Evolutionary conservation across 805 yeast species (phyloP), one percentile per base, ranked within the genome.

Genomic region (Komagataella kurtzmanii): DNA sequence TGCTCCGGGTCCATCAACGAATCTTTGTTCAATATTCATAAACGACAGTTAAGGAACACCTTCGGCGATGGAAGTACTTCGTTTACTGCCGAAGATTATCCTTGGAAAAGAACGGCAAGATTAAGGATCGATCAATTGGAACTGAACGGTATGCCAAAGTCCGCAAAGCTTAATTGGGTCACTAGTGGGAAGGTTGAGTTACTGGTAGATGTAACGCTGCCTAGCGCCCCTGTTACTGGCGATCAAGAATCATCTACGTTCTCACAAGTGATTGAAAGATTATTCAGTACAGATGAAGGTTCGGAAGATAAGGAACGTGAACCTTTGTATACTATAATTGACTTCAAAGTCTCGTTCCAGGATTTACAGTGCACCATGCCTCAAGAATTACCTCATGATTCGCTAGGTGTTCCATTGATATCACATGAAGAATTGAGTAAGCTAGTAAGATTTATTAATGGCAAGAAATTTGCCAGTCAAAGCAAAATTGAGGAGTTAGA

Each of bases 1-100:
- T 78, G 89, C 62, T 84, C 91, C 53, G 99, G 99, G 0, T 78
- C 95, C 5, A 93, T 88, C 65, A 99, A 93, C 65, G 86, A 89
- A 58, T 85, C 98, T 2, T 72, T 93, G 58, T 93, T 93, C 70
- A 90, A 97, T 1, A 80, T 93, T 45, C 96, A 93, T 65, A 84
- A 85, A 30, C 40, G 40, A 6, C 40, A 30, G 40, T 30, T 30
- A 30, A 30, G 14, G 40, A 30, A 30, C 40, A 30, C 40, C 14
- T 30, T 30, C 14, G 40, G 40, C 12, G 40, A 30, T 30, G 40
- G n/a, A 30, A 10, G 8, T 30, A 30, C 12, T 10, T 30, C 23
- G 23, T 21, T 14, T 8, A 14, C 12, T 5, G 40, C 12, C 14
- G 14, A 30, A 30, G 40, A 30, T 30, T 30, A 30, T 30, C 40